Conservation (phyloP, 305 asterid species). For the Plantago coronopus region DNA sequence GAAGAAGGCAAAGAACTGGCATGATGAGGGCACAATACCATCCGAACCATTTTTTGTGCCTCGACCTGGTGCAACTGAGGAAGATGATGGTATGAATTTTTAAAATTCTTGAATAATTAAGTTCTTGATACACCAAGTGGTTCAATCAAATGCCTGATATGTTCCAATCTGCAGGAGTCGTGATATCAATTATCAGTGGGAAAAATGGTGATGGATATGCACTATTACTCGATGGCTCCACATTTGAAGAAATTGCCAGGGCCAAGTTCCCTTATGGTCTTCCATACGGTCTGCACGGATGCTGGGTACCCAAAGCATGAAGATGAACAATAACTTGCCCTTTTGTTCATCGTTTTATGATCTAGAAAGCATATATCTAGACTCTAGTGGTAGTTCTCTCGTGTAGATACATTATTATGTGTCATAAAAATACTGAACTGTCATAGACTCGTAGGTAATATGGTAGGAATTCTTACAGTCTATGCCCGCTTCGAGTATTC, state of each 20-base stretch:
- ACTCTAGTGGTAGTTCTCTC: not conserved
- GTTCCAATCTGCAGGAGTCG: conserved; percentile 53
- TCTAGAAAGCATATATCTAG: no score
- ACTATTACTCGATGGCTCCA: conserved; percentile 64
- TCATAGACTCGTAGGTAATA: not conserved
- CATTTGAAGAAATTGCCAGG: conserved; percentile 87
- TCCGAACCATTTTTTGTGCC: conserved; percentile 90
- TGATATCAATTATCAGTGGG: conserved; percentile 75
- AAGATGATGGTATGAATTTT: conserved; percentile 72
- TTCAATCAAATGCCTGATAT: not conserved
- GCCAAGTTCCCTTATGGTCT: conserved; percentile 96
- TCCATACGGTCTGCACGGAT: conserved; percentile 94
- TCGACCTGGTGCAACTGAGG: conserved; percentile 71
- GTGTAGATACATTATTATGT: conserved; percentile 4
- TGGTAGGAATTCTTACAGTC: not conserved
- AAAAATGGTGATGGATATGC: conserved; percentile 89
- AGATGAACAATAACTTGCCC: not conserved
- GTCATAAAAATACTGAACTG: not conserved
- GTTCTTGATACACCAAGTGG: no score
- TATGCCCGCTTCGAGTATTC: not conserved
- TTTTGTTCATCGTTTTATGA: not conserved
- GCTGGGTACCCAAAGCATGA: conserved; percentile 78
- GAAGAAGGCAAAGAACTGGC: conserved; percentile 88
- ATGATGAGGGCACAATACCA: conserved; percentile 73
- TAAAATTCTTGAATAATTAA: no score